Evolutionary conservation across 768 basidiomycete species (phyloP).

Genomic region (Serendipita sp.): DNA sequence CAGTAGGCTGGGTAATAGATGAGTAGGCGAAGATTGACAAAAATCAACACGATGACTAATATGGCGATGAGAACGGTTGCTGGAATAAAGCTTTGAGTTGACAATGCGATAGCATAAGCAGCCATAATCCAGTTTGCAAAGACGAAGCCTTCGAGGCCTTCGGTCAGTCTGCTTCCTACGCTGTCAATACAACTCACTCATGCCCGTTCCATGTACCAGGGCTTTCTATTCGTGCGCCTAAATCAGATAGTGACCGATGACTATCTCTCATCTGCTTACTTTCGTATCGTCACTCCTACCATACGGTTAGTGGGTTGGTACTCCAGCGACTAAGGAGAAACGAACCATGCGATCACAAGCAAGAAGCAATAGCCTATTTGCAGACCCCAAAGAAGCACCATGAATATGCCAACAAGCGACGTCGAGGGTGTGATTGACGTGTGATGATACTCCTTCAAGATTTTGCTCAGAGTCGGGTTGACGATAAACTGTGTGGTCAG

Average conservation of each 20-base stretch:
- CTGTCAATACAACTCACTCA: slow-evolving; percentile 19
- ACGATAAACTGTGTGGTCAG: slow-evolving; percentile 54
- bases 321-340: neutral
- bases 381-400: slow-evolving; percentile 41
- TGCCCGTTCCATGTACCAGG: slow-evolving; percentile 63
- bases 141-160: slow-evolving; percentile 35
- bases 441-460: slow-evolving; percentile 36
- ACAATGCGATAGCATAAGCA: slow-evolving; percentile 64
- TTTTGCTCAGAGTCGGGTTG: slow-evolving; percentile 44
- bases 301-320: neutral
- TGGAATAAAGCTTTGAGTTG: slow-evolving; percentile 59
- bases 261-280: slow-evolving; percentile 24
- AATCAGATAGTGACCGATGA: neutral
- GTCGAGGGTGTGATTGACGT: slow-evolving; percentile 59
- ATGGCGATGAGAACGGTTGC: slow-evolving; percentile 62
- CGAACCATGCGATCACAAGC: slow-evolving; percentile 49
- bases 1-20: slow-evolving; percentile 50
- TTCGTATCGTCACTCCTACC: slow-evolving; percentile 48
- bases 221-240: slow-evolving; percentile 29
- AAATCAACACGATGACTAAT: slow-evolving; percentile 52
- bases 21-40: slow-evolving; percentile 64
- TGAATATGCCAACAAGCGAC: slow-evolving; percentile 41
- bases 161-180: neutral
- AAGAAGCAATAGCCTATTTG: slow-evolving; percentile 76
- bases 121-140: slow-evolving; percentile 70